These are phyloP conservation scores for Aspergillus terreus DNA, from an alignment of 2,329 filamentous ascomycete species.

Conservation along the genomic window DNA sequence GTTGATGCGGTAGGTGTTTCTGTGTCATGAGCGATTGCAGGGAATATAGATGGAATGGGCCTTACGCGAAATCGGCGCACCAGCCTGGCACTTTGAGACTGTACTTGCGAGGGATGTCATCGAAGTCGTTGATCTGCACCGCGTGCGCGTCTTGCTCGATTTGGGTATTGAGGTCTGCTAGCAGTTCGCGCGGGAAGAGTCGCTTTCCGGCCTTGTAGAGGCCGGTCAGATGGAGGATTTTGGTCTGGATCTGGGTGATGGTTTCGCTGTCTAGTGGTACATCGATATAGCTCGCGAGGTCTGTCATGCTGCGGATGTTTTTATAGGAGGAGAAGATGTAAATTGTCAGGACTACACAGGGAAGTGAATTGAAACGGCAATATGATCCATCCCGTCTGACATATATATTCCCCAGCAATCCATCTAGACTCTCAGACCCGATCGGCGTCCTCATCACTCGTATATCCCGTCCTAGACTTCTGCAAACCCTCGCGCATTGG, in stretches of 20 bases:
- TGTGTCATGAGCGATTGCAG: not conserved
- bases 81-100: conserved; percentile 14
- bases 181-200: conserved; percentile 19
- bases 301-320: not conserved
- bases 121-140: conserved; percentile 14
- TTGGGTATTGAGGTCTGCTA: conserved; percentile 15
- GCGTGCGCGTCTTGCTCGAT: conserved; percentile 15
- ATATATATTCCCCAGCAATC: no score
- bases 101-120: conserved; percentile 12
- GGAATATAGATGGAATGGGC: not conserved
- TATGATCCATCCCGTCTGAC: no score
- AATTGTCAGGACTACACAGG: no score
- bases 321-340: not conserved
- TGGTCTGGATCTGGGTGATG: conserved; percentile 8
- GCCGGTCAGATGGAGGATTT: conserved; percentile 14
- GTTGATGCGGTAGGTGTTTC: conserved; percentile 17
- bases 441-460: no score
- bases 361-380: no score
- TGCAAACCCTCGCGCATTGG: no score
- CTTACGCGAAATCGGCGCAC: conserved; percentile 17
- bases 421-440: no score
- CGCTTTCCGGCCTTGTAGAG: conserved; percentile 18
- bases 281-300: not conserved
- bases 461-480: no score
- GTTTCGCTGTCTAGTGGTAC: conserved; percentile 8